Conservation (phyloP, 2,329 filamentous ascomycete species). For the Colletotrichum kahawae region DNA sequence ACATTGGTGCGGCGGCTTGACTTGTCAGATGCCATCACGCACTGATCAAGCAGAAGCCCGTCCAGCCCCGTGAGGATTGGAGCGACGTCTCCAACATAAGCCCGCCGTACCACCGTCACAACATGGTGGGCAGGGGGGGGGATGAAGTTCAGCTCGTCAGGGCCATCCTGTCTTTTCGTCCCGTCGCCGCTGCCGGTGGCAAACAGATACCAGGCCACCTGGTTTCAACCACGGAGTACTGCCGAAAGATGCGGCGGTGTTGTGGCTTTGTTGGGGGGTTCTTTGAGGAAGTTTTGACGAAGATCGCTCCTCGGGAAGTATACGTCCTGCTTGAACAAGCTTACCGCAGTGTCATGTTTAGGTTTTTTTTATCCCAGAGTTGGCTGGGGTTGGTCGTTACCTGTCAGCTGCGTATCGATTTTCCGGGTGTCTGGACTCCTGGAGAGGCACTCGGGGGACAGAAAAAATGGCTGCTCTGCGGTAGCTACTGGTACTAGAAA, state of each 20-base stretch:
- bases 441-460: too few relatives aligned
- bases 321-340: background rate
- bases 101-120: background rate
- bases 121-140: background rate
- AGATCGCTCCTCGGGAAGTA: background rate
- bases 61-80: background rate
- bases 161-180: background rate
- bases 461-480: too few relatives aligned
- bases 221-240: background rate
- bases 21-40: background rate
- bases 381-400: background rate
- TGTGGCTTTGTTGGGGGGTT: background rate
- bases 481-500: too few relatives aligned
- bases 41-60: background rate
- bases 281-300: background rate
- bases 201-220: slow-evolving; percentile 1
- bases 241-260: background rate
- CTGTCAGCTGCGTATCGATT: background rate
- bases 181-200: slow-evolving; percentile 2
- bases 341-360: background rate
- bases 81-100: background rate
- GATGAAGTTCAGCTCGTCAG: slow-evolving; percentile 7
- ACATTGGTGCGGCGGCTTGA: background rate
- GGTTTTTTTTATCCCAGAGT: background rate
- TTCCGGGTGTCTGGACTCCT: background rate